Conservation (phyloP, 768 basidiomycete genomes). For the Neoboletus subvelutipes region DNA sequence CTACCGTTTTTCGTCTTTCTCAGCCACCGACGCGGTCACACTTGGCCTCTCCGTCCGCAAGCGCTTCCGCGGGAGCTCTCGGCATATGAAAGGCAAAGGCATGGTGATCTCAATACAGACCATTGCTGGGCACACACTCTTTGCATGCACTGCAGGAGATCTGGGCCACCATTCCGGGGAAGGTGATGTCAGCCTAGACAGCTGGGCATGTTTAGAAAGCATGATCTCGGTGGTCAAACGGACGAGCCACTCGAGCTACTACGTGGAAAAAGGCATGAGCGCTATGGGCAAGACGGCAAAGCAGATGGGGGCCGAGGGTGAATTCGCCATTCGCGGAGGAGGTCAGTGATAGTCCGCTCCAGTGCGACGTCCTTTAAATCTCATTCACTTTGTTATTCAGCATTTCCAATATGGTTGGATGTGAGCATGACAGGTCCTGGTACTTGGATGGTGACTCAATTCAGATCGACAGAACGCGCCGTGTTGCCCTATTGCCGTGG, state of each 20-base stretch:
- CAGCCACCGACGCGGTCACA: constrained; percentile 76
- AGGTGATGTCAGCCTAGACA: constrained; percentile 77
- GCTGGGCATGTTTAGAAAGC: constrained; percentile 74
- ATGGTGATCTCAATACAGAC: constrained; percentile 79
- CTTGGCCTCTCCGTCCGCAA: constrained; percentile 78
- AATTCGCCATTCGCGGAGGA: constrained; percentile 69
- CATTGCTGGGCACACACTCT: constrained; percentile 74
- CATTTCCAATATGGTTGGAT: constrained; percentile 85
- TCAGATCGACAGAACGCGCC: constrained; percentile 58
- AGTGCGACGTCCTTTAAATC: not conserved
- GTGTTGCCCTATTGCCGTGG: constrained; percentile 80
- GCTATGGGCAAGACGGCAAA: constrained; percentile 78
- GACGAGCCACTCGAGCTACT: constrained; percentile 82
- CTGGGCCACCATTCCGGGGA: constrained; percentile 62
- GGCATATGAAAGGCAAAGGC: constrained; percentile 76
- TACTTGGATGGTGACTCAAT: constrained; percentile 2
- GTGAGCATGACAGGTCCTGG: constrained; percentile 35
- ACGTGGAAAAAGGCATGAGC: constrained; percentile 84
- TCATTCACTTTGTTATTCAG: constrained; percentile 37
- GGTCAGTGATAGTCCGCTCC: constrained; percentile 47
- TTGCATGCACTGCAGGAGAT: constrained; percentile 83
- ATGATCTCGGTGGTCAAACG: constrained; percentile 78
- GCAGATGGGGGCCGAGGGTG: constrained; percentile 67
- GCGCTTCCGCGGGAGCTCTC: constrained; percentile 70
- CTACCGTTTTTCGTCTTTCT: constrained; percentile 73